Base-by-base conservation (phyloP, 202 grass and related monocot genomes). In the Bolboschoenoplectus hybrid region DNA sequence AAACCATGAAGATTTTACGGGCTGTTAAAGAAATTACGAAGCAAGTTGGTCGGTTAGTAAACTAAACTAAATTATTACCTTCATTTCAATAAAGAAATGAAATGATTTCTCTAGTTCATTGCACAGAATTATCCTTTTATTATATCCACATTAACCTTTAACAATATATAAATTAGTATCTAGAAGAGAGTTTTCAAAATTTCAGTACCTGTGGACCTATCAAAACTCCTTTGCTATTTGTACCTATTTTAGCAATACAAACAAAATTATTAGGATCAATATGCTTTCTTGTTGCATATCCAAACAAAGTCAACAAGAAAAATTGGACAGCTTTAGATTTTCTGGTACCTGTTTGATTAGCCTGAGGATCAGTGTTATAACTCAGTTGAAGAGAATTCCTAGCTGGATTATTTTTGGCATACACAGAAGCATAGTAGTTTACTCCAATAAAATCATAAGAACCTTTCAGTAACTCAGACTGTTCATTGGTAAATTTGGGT, bases 401-500 rank as follows among this genome's bases (percentile, higher is more conserved):
- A 26, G 6, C 55, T 66, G 83, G 88, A 75, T 86, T 62, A 62
- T 88, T 45, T 82, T 86, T 88, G 46, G 83, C 91, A 76, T 84
- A 85, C 62, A 73, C 63, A 45, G 85, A 73, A 26, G 85, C 91
- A 86, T 94, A 94, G 71, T 94, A 91, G 83, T 94, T 94, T 67
- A 94, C 43, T 55, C 91, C 91, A 85, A 92, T 53, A 85, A 92
- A 92, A 82, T 92, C 91, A 66, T 84, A 62, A 35, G 88, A 91
- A 4, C 89, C 85, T 81, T 19, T 91, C 0, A 94, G 1, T 1
- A 46, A 1, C 44, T 2, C 9, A 10, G 12, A 67, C 51, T 89
- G 71, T 63, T 45, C 56, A 1, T 61, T 76, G 0, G 92, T 91
- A 86, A 94, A 94, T 38, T 35, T 0, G 12, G 87, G 85, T 45